phyloP scores from a whole-genome alignment of 345 rosid species.

The Crucihimalaya himalaica region DNA sequence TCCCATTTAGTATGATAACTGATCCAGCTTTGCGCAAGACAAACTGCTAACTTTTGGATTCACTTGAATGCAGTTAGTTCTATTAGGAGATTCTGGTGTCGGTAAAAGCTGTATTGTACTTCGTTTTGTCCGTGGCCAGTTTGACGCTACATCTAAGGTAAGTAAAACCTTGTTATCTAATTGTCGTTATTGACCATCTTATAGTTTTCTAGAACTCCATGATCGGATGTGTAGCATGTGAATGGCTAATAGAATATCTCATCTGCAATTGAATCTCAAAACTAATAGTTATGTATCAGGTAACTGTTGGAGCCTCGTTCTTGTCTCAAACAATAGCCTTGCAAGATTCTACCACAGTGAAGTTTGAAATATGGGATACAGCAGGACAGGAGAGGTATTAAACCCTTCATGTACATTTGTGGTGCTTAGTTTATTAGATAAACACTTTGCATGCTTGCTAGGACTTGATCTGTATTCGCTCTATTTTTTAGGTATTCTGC shows the following conservation, averaged over 20 bases:
- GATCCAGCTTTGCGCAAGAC: conserved; percentile 9
- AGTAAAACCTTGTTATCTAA: conserved; percentile 2
- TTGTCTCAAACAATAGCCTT: conserved; percentile 94
- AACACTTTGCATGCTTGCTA: conserved; percentile 1
- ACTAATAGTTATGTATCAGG: conserved; percentile 52
- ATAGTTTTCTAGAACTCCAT: background rate
- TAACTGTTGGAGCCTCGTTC: conserved; percentile 97
- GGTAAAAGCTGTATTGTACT: conserved; percentile 99
- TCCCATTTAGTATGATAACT: background rate
- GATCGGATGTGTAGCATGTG: conserved; percentile 2
- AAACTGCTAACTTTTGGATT: conserved; percentile 16
- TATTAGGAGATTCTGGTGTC: conserved; percentile 97
- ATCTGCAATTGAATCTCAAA: conserved; percentile 6
- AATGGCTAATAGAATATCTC: background rate
- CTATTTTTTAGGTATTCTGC: conserved; percentile 76
- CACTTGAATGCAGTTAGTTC: conserved; percentile 63
- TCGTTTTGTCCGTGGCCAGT: conserved; percentile 98
- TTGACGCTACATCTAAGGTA: conserved; percentile 96
- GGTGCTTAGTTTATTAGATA: conserved; percentile 16
- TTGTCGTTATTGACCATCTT: background rate
- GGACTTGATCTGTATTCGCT: conserved; percentile 5
- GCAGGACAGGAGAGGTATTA: conserved; percentile 98
- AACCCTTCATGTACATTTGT: background rate
- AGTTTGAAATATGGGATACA: conserved; percentile 99
- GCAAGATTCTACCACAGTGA: conserved; percentile 95